phyloP scores from a whole-genome alignment of 371 early-diverging fungal genomes.

The Mortierella sp. region DNA sequence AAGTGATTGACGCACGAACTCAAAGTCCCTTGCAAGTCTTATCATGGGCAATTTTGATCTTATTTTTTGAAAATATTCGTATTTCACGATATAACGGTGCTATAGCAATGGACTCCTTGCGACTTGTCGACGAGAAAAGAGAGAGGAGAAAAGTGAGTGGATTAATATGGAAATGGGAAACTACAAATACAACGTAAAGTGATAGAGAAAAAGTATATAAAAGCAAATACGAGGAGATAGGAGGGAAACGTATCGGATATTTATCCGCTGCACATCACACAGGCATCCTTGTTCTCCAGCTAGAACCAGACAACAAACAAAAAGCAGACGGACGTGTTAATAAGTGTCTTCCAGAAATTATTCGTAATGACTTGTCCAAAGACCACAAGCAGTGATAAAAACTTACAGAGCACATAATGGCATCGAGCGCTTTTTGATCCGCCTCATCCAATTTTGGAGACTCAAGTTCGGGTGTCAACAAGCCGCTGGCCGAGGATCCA shows the following conservation, averaged over 20 bases:
- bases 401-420: conserved; percentile 69
- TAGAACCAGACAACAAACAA: conserved; percentile 1
- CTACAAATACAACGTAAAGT: conserved; percentile 18
- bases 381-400: neutral
- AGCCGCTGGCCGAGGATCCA: conserved; percentile 12
- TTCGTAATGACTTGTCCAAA: no score
- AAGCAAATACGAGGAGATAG: no score
- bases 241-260: no score
- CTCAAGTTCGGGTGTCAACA: conserved; percentile 52
- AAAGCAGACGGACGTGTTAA: neutral
- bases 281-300: conserved; percentile 81
- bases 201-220: no score
- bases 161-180: neutral
- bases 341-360: neutral
- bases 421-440: conserved; percentile 61
- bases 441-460: conserved; percentile 62
- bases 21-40: no score
- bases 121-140: no score
- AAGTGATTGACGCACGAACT: no score
- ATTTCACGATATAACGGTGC: no score
- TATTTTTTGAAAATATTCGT: neutral
- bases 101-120: no score
- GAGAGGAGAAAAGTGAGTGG: neutral
- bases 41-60: no score
- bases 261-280: conserved; percentile 79